Evolutionary conservation across 176 grass and related monocot species (phyloP), one percentile per base, ranked within the genome.

Genomic region (Puya raimondii): DNA sequence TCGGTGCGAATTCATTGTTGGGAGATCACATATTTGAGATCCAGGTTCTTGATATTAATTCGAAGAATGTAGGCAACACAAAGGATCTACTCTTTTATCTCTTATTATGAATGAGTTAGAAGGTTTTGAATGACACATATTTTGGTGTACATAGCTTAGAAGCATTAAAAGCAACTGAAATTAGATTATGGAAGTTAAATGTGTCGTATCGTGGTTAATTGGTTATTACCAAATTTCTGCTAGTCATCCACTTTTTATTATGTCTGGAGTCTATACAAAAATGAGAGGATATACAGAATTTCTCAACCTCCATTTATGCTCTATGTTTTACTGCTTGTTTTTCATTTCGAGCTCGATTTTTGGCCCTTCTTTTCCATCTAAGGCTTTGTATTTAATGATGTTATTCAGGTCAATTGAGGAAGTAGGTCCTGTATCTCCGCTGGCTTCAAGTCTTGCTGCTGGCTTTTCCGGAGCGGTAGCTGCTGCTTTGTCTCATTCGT

Each of bases 401-500:
- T 74, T 73, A 77, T 23, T 63, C 75, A 97, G 94, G 65, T 87
- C 83, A 76, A 69, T 92, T 70, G 89, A 92, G 64, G 89, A 88
- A 77, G 80, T 80, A 67, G 82, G 84, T 11, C 89, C 94, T 52
- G 53, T 93, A 67, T 72, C 67, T 56, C 89, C 84, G 57, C 68
- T 97, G 17, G 89, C 81, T 64, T 92, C 84, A 68, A 90, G 94
- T 87, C 53, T 90, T 72, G 82, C 86, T 49, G 89, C 89, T 51
- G 89, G 89, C 67, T 82, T 97, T 64, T 92, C 94, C 67, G 89
- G 84, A 73, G 66, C 12, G 25, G 61, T 88, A 65, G 89, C 89
- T 77, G 86, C 89, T 79, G 94, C 84, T 54, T 79, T 72, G 79
- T 97, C 94, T 82, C 94, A 92, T 79, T 69, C 84, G 1, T 93